Conservation (phyloP, 331 rosid genomes). For the Cydonia oblonga region DNA sequence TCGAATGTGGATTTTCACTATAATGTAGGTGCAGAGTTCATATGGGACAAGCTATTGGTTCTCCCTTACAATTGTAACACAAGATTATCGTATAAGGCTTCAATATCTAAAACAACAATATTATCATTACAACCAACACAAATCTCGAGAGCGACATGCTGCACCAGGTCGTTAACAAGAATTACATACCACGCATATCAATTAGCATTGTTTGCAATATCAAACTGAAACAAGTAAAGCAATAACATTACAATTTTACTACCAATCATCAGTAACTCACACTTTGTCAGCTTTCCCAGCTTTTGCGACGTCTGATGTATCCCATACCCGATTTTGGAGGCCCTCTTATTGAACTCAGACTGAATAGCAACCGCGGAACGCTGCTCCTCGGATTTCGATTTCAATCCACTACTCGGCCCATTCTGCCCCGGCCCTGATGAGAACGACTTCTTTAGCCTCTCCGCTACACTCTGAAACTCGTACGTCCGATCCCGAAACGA, state of each 20-base stretch:
- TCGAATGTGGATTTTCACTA: background rate
- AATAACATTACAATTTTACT: background rate
- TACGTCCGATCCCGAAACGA: conserved; percentile 73
- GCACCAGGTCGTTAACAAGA: background rate
- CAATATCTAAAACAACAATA: background rate
- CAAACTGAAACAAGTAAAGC: background rate
- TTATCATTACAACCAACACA: background rate
- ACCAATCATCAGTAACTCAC: conserved; percentile 17
- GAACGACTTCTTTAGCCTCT: conserved; percentile 58
- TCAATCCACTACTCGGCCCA: conserved; percentile 46
- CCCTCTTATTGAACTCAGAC: conserved; percentile 74
- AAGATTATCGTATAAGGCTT: background rate
- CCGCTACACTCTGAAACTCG: conserved; percentile 63
- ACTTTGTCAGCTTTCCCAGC: conserved; percentile 71
- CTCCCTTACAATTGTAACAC: background rate
- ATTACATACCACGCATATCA: background rate
- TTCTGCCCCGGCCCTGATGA: conserved; percentile 36
- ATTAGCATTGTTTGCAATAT: background rate
- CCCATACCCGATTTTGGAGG: conserved; percentile 78
- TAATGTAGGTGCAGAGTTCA: background rate
- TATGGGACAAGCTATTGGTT: background rate
- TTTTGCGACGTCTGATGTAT: conserved; percentile 91
- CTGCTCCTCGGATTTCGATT: conserved; percentile 60
- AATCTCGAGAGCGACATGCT: background rate
- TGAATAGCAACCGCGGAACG: conserved; percentile 52